A percentile compares a stretch with the other conserved stretches of the same genome.
Evolutionary conservation across 306 rosid genomes (phyloP).

Genomic region (Cicer bijugum): DNA sequence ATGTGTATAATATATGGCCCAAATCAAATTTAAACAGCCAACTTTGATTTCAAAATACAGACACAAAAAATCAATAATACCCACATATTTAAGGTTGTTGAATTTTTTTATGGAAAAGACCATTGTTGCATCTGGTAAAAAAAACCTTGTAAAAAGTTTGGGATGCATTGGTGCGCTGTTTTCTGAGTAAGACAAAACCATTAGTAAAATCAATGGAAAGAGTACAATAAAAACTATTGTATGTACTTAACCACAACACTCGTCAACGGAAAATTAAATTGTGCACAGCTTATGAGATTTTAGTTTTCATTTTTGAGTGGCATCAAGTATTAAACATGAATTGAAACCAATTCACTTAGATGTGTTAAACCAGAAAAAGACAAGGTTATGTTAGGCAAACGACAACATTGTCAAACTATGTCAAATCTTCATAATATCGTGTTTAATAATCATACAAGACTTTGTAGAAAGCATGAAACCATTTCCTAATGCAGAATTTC

Average conservation of each 20-base stretch:
- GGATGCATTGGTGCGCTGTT: not conserved
- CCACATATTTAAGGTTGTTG: not conserved
- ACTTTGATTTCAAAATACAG: not conserved
- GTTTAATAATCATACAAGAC: too few species aligned
- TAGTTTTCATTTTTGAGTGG: not conserved
- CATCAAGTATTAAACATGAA: slow-evolving; percentile 4
- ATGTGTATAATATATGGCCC: not conserved
- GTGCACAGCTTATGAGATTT: not conserved
- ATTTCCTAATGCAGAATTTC: not conserved
- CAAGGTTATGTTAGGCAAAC: not conserved
- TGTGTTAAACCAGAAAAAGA: not conserved
- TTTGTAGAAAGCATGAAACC: slow-evolving; percentile 2
- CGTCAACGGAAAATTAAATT: not conserved
- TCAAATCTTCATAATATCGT: not conserved
- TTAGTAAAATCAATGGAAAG: not conserved
- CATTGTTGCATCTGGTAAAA: not conserved
- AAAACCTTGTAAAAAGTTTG: not conserved
- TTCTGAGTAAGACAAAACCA: not conserved
- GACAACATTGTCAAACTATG: not conserved
- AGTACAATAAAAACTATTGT: not conserved
- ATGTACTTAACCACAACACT: not conserved
- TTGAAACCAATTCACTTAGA: not conserved
- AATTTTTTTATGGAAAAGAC: not conserved
- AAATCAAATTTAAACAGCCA: not conserved
- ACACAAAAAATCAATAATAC: not conserved